A percentile compares a stretch with the other conserved stretches of the same genome.
phyloP scores from a whole-genome alignment of 2,329 filamentous ascomycete genomes.

The Aspergillus ibericus region DNA sequence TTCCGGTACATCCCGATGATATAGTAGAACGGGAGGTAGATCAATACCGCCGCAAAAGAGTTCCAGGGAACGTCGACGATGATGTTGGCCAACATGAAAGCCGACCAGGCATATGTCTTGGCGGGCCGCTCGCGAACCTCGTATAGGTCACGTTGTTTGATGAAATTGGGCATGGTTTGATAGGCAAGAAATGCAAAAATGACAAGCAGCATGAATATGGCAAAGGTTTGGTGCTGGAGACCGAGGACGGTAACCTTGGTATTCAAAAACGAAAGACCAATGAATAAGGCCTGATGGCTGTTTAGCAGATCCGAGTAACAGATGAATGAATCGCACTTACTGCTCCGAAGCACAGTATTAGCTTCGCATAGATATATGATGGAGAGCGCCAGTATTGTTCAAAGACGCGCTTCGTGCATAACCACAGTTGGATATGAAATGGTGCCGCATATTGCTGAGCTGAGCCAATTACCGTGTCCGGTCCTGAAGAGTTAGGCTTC shows the following conservation, averaged over 20 bases:
- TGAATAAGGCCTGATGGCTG: slow-evolving; percentile 59
- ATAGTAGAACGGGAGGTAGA: slow-evolving; percentile 66
- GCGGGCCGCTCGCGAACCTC: slow-evolving; percentile 60
- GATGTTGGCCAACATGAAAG: slow-evolving; percentile 67
- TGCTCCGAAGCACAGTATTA: slow-evolving; percentile 54
- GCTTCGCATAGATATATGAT: slow-evolving; percentile 76
- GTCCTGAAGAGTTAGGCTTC: neutral
- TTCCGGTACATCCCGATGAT: slow-evolving; percentile 48
- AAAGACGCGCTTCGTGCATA: slow-evolving; percentile 71
- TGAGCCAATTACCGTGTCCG: neutral
- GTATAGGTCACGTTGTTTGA: slow-evolving; percentile 56
- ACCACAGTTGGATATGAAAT: slow-evolving; percentile 62
- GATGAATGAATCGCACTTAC: slow-evolving; percentile 14
- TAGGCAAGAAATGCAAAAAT: slow-evolving; percentile 62
- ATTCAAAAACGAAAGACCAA: slow-evolving; percentile 77
- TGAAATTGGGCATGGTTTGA: slow-evolving; percentile 58
- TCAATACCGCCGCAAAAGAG: slow-evolving; percentile 54
- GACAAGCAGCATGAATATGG: slow-evolving; percentile 76
- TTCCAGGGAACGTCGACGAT: slow-evolving; percentile 67
- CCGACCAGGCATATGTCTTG: slow-evolving; percentile 71
- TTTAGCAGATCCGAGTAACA: neutral
- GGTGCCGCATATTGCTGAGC: slow-evolving; percentile 64
- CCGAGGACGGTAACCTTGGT: slow-evolving; percentile 73
- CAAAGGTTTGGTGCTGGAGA: slow-evolving; percentile 83
- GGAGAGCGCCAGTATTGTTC: slow-evolving; percentile 86